Evolutionary conservation across 2,329 filamentous ascomycete genomes (phyloP).

Genomic region (Tolypocladium pustulatum): DNA sequence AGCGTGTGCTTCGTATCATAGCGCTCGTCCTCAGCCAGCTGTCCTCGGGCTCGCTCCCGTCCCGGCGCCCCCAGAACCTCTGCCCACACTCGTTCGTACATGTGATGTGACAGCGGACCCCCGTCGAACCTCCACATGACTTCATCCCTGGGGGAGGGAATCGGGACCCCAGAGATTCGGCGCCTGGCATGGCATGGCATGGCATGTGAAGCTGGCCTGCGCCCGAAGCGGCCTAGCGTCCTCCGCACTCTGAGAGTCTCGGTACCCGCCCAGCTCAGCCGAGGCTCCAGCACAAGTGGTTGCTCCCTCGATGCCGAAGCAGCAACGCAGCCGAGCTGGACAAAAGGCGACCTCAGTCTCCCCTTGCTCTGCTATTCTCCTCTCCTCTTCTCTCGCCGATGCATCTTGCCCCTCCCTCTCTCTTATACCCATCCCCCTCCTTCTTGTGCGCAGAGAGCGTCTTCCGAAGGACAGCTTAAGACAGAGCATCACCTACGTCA

Average conservation of each 20-base stretch:
- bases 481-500: neutral
- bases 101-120: no score
- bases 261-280: constrained; percentile 9
- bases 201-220: constrained; percentile 17
- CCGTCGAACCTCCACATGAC: constrained; percentile 19
- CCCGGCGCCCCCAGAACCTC: no score
- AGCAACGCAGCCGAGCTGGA: neutral
- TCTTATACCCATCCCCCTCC: neutral
- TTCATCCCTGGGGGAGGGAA: constrained; percentile 3
- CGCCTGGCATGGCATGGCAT: no score
- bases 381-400: neutral
- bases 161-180: neutral
- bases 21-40: no score
- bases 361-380: constrained; percentile 2
- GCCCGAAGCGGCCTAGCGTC: constrained; percentile 14
- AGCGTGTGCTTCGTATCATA: no score
- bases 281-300: neutral
- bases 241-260: constrained; percentile 15
- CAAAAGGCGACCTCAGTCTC: neutral
- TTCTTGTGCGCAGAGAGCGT: neutral
- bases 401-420: neutral
- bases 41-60: no score
- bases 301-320: neutral
- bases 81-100: neutral
- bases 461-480: neutral